Conservation (phyloP, 345 rosid genomes). For the Raphanus sativus region DNA sequence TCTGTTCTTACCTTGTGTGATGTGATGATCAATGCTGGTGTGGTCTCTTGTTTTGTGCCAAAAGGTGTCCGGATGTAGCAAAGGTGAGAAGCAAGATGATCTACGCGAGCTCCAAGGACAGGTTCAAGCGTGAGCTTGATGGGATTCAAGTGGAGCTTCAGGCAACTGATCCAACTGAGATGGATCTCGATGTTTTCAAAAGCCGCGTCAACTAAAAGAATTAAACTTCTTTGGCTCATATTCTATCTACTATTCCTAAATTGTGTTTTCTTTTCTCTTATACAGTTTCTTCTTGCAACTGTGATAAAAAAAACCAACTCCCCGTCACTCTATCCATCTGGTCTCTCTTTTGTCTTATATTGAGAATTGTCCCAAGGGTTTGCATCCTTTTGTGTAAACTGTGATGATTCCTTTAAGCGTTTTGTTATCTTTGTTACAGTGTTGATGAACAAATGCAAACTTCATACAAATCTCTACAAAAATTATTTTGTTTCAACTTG, state of each 20-base stretch:
- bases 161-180: conserved; percentile 65
- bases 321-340: conserved; percentile 32
- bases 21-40: too few relatives aligned
- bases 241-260: too few relatives aligned
- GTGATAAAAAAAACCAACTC: conserved; percentile 33
- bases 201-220: conserved; percentile 47
- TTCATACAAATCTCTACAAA: too few relatives aligned
- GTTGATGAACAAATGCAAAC: not conserved
- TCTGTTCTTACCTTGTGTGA: too few relatives aligned
- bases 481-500: too few relatives aligned
- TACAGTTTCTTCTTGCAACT: conserved; percentile 34
- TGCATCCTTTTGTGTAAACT: conserved; percentile 11
- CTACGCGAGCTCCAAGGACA: conserved; percentile 62
- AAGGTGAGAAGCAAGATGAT: conserved; percentile 68
- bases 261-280: conserved; percentile 27
- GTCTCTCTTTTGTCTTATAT: conserved; percentile 17
- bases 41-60: too few relatives aligned
- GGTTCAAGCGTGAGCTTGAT: conserved; percentile 62
- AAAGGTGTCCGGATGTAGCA: conserved; percentile 57
- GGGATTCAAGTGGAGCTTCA: conserved; percentile 64
- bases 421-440: not conserved
- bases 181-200: conserved; percentile 61
- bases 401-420: conserved; percentile 11
- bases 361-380: conserved; percentile 13
- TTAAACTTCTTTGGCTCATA: not conserved